Evolutionary conservation across 129 eudicot genomes (phyloP).

Genomic region (Flaveria brownii): DNA sequence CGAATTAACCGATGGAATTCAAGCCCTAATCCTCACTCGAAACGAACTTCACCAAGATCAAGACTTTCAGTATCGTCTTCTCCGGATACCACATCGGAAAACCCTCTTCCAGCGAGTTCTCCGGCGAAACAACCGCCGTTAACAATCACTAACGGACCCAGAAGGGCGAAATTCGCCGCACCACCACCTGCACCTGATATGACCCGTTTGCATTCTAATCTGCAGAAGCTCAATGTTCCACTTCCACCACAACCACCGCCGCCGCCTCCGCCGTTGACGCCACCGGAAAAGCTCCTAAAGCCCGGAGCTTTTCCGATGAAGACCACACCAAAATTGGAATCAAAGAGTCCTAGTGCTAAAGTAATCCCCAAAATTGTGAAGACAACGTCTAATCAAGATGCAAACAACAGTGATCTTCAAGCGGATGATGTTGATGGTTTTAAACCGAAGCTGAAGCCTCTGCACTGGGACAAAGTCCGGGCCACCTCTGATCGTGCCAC

Average conservation of each 20-base stretch:
- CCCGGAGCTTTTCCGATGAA: slow-evolving; percentile 22
- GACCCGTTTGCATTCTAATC: slow-evolving; percentile 47
- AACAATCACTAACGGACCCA: slow-evolving; percentile 40
- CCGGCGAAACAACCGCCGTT: slow-evolving; percentile 32
- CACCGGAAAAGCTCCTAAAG: slow-evolving; percentile 32
- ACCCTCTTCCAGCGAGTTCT: slow-evolving; percentile 22
- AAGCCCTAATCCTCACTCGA: slow-evolving; percentile 52
- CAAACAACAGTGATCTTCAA: slow-evolving; percentile 30
- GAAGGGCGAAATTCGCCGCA: slow-evolving; percentile 53
- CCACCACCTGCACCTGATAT: slow-evolving; percentile 80
- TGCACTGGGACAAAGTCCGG: slow-evolving; percentile 98
- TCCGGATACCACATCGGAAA: slow-evolving; percentile 55
- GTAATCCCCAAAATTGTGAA: slow-evolving; percentile 43
- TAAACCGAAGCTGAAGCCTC: slow-evolving; percentile 79
- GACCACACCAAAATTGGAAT: slow-evolving; percentile 30
- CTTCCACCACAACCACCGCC: slow-evolving; percentile 53
- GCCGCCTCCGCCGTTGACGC: slow-evolving; percentile 24
- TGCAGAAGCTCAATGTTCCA: slow-evolving; percentile 37
- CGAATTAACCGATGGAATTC: slow-evolving; percentile 29
- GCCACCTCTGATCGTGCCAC: slow-evolving; percentile 92
- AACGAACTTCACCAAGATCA: slow-evolving; percentile 82
- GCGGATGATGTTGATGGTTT: slow-evolving; percentile 51
- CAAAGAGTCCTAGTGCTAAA: slow-evolving; percentile 44
- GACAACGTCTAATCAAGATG: slow-evolving; percentile 29
- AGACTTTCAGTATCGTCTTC: slow-evolving; percentile 61